Evolutionary conservation across 495 filamentous ascomycete genomes (phyloP), one percentile per base, ranked within the genome.

Genomic region (Penicillium silybi): DNA sequence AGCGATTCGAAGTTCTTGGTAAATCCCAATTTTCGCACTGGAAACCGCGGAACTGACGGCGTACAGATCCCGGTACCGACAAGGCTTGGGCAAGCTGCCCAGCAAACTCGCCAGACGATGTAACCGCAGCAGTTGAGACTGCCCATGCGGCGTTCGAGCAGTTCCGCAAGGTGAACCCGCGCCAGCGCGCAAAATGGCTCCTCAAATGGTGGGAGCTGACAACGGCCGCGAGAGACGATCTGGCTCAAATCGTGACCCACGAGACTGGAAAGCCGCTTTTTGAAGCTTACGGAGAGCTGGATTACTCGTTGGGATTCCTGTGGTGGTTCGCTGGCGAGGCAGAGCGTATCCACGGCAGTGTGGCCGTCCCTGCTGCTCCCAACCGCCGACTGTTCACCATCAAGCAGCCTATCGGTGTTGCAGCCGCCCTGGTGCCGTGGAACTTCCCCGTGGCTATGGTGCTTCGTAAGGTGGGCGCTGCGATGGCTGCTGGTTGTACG

Each of bases 311-410:
- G 0, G 73, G 78, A 5, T 86, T 86, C 62, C 76, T 78, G 9
- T 82, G 81, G 74, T 85, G 82, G 81, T 86, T 86, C 60, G 68
- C 79, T 0, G 83, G 81, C 6, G 86, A 90, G 59, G 85, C 85
- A 2, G 86, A 90, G 71, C 73, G 86, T 17, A 76, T 89, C 11
- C 79, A 82, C 5, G 86, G 86, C 22, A 76, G 76, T 0, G 73
- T 85, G 0, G 76, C 78, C 19, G 68, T 72, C 4, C 74, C 85
- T 8, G 64, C 82, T 0, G 67, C 77, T 0, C 80, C 84, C 0
- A 79, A 80, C 22, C 72, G 86, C n/a, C 73, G 86, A 4, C 68
- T 86, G 29, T 80, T 90, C 47, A 88, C 83, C 0, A 72, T 88
- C 51, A 88, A 88, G 70, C 85, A 89, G 67, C 81, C 82, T 0